Evolutionary conservation across 352 stramenopile genomes (phyloP).

Genomic region (Discostella stelligera): DNA sequence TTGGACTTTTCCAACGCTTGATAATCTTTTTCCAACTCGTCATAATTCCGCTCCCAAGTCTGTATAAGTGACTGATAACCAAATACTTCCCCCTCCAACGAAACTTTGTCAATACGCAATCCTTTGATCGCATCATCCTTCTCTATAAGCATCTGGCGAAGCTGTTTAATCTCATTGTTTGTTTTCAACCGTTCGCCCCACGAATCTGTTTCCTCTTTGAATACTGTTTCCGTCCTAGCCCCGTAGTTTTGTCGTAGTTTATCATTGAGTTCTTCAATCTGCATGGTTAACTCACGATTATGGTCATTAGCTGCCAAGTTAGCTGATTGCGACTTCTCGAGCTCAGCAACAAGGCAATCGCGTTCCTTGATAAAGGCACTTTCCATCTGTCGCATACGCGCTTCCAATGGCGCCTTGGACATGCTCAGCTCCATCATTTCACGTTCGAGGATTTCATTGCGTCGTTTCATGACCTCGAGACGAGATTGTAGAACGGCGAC

Average conservation of each 20-base stretch:
- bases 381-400: constrained; percentile 76
- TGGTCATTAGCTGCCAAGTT: constrained; percentile 61
- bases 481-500: constrained; percentile 58
- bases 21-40: constrained; percentile 74
- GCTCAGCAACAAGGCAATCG: constrained; percentile 61
- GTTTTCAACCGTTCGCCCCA: constrained; percentile 73
- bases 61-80: constrained; percentile 71
- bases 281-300: constrained; percentile 62
- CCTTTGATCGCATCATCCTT: constrained; percentile 77
- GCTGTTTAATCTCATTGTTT: constrained; percentile 66
- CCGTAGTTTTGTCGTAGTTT: constrained; percentile 56
- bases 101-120: constrained; percentile 77
- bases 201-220: constrained; percentile 39
- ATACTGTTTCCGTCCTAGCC: constrained; percentile 49
- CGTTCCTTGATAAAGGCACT: constrained; percentile 73
- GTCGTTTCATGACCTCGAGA: constrained; percentile 65
- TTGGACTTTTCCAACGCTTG: constrained; percentile 66
- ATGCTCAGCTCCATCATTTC: constrained; percentile 80
- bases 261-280: constrained; percentile 66
- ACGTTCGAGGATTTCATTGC: constrained; percentile 71
- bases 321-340: constrained; percentile 52
- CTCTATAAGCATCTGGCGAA: constrained; percentile 69
- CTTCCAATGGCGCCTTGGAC: constrained; percentile 78
- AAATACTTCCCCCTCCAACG: constrained; percentile 77
- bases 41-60: constrained; percentile 59